phyloP scores from a whole-genome alignment of 2,329 filamentous ascomycete species.

The Domatiomyces globalis region DNA sequence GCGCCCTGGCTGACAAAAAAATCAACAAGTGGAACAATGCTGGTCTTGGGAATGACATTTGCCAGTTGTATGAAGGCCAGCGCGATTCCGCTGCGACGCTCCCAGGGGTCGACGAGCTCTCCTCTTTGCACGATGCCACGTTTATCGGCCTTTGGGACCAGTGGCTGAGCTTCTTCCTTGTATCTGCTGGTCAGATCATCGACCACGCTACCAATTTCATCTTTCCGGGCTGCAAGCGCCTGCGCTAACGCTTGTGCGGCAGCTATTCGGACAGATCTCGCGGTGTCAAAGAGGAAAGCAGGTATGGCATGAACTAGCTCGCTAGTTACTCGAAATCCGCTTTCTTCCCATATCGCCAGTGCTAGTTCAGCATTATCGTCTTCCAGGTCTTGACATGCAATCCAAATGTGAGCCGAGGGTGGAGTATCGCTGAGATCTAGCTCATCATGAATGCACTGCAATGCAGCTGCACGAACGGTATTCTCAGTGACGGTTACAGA shows the following conservation, averaged over 20 bases:
- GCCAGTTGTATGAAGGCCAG: constrained; percentile 74
- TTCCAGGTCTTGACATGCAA: constrained; percentile 81
- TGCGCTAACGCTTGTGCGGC: constrained; percentile 71
- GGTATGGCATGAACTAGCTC: constrained; percentile 55
- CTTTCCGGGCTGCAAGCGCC: constrained; percentile 47
- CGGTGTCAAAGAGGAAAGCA: constrained; percentile 64
- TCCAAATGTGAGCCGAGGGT: constrained; percentile 83
- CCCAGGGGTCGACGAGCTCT: constrained; percentile 80
- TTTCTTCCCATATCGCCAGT: constrained; percentile 88
- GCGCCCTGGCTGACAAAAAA: constrained; percentile 80
- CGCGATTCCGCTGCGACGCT: constrained; percentile 76
- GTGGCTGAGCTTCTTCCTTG: constrained; percentile 63
- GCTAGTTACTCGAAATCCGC: constrained; percentile 56
- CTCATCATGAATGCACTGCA: constrained; percentile 83
- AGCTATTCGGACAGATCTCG: constrained; percentile 68
- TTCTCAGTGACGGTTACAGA: constrained; percentile 67
- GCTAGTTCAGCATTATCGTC: constrained; percentile 75
- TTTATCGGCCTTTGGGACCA: constrained; percentile 70
- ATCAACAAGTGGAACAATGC: constrained; percentile 63
- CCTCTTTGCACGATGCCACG: constrained; percentile 90
- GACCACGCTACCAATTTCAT: constrained; percentile 49
- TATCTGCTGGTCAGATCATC: constrained; percentile 57
- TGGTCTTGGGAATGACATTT: constrained; percentile 49
- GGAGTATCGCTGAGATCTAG: constrained; percentile 78
- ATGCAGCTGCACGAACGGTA: constrained; percentile 65